Base-by-base conservation (phyloP, 768 basidiomycete species). In the Psilocybe cubensis region DNA sequence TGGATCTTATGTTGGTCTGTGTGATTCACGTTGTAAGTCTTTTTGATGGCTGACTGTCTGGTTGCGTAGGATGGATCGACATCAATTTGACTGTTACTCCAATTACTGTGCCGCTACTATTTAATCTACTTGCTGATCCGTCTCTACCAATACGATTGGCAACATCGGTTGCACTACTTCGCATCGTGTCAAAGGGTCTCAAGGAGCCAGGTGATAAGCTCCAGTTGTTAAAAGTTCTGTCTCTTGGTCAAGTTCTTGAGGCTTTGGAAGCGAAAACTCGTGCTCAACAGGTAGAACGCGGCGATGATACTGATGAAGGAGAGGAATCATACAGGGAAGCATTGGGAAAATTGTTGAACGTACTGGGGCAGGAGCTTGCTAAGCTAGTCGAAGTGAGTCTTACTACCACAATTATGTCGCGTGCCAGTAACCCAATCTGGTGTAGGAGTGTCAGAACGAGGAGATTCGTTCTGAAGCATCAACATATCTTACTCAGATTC, bases 31-130 rank as follows among this genome's bases (percentile, higher is more conserved):
- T 25, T 17, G 54, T 40, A 20, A 24, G n/a, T n/a, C 14, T 48
- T 53, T 7, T 38, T 17, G 25, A 46, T 24, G 14, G 52, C 33
- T n/a, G 12, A 14, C 24, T 27, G 57, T 53, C 35, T 52, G 27
- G 41, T 44, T 17, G 3, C 42, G n/a, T 20, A 97, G 96, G 94
- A 12, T 99, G 97, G 97, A 91, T 98, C 63, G 97, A 99, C 68
- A 96, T 99, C 63, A 94, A 94, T 67, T 78, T 98, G 60, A 95
- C 97, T 11, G 90, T 99, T 57, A 98, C 96, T 1, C 92, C 91
- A 11, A 84, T 83, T 12, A 94, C 96, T 2, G 85, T 98, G 29
- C 87, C 90, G 4, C 76, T 98, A 31, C 81, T 97, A 42, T 94
- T 96, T 70, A 84, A 80, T 33, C 80, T 97, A 38, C 83, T 98